Evolutionary conservation across 768 basidiomycete genomes (phyloP).

Genomic region (Amanita rimosa): DNA sequence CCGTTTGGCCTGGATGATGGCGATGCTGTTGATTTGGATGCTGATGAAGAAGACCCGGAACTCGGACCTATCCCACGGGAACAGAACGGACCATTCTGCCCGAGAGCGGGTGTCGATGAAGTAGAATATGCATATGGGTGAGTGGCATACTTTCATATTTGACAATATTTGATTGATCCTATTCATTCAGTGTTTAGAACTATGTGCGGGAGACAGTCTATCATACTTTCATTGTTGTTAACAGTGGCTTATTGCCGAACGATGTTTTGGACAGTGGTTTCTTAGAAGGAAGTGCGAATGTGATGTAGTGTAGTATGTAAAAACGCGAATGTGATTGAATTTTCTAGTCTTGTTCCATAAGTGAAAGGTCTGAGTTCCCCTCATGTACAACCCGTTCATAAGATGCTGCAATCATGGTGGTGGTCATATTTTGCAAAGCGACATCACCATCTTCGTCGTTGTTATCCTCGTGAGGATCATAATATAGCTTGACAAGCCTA

Average conservation of each 20-base stretch:
- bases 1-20: slow-evolving; percentile 66
- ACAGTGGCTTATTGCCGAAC: not conserved
- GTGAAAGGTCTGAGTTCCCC: not conserved
- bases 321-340: not conserved
- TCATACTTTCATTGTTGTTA: not conserved
- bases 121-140: slow-evolving; percentile 85
- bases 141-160: slow-evolving; percentile 16
- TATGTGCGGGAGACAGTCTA: not conserved
- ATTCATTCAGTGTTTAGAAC: slow-evolving; percentile 4
- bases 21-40: slow-evolving; percentile 60
- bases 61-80: slow-evolving; percentile 71
- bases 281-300: not conserved
- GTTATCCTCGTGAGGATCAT: slow-evolving; percentile 6
- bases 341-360: not conserved
- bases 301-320: not conserved
- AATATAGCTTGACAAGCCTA: slow-evolving; percentile 18
- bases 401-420: not conserved
- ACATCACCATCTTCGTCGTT: not conserved
- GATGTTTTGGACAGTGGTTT: not conserved
- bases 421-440: not conserved
- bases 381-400: not conserved
- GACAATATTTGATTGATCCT: not conserved
- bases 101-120: slow-evolving; percentile 79
- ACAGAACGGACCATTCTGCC: slow-evolving; percentile 59
- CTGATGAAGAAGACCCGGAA: slow-evolving; percentile 64